Evolutionary conservation across 2,329 filamentous ascomycete genomes (phyloP), one percentile per base, ranked within the genome.

Genomic region (Fusarium sp.): DNA sequence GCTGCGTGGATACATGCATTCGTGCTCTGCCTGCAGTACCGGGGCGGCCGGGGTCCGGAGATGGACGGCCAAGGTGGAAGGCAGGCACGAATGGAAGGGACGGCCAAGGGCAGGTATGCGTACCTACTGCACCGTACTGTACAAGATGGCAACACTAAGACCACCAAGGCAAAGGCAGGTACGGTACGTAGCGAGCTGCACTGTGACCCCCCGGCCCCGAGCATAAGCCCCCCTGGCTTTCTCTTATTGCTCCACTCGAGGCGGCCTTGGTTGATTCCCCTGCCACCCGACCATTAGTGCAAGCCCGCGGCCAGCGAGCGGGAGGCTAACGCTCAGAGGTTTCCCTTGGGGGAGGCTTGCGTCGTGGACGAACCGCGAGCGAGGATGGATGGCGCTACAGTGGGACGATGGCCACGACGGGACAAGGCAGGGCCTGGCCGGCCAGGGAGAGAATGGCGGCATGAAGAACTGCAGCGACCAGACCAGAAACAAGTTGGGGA

Each of bases 361-460:
- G 47, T 63, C 57, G 65, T 66, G 62, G 65, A 61, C 47, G 68
- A 70, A 70, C 68, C 69, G 72, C 69, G 58, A 56, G 62, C 59
- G 54, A 65, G 59, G 72, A 60, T 50, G 69, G 71, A 74, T 78
- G 76, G 75, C 76, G 76, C 73, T 78, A 77, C 71, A 30, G 67
- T 78, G 76, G 73, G 66, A 68, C 75, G 76, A 78, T 78, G 65
- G 17, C 72, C 69, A 70, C 65, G 70, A 72, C 64, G 57, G 67
- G 47, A 52, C 47, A 52, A 32, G 47, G 47, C 45, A 50, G 45
- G 45, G 25, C 45, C 45, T 17, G 45, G 45, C 45, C 45, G 8
- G 62, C 64, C 71, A 75, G 66, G 66, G 68, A 69, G 68, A 33
- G 10, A 64, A 65, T 66, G 71, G 54, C 43, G 60, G 72, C 70